Evolutionary conservation across 2,329 filamentous ascomycete species (phyloP).

Genomic region (Phyllosticta citrichinensis): DNA sequence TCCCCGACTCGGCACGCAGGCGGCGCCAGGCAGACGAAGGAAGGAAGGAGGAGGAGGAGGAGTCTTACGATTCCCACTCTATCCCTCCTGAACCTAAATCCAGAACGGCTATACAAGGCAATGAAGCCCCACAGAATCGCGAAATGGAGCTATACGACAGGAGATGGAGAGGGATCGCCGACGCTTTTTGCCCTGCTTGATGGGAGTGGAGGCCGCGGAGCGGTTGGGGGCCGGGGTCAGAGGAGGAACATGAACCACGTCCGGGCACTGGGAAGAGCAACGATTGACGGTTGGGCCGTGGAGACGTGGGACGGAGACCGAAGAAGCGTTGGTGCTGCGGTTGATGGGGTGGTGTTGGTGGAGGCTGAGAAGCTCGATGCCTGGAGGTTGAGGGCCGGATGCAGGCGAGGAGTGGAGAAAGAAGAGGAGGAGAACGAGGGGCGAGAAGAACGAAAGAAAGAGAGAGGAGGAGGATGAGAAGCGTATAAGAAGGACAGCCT

Average conservation of each 20-base stretch:
- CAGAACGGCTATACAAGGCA: no score
- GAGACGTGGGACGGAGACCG: neutral
- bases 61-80: no score
- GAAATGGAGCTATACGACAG: no score
- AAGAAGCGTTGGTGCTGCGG: neutral
- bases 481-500: neutral
- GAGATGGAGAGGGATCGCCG: neutral
- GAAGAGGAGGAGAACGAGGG: neutral
- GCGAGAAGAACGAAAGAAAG: neutral
- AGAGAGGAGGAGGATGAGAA: neutral
- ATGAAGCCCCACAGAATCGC: no score
- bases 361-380: neutral
- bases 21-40: no score
- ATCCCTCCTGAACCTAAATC: no score
- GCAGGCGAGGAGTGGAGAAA: neutral
- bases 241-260: neutral
- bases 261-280: neutral
- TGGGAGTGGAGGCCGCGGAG: neutral
- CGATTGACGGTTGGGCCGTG: neutral
- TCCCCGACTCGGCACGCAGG: no score
- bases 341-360: neutral
- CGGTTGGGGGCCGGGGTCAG: neutral
- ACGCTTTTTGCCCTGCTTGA: neutral
- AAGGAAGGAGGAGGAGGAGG: no score
- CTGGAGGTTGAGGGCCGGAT: no score